Percentiles rank a stretch among this genome's conserved stretches.
phyloP scores from a whole-genome alignment of 2,329 filamentous ascomycete genomes.

The Aureobasidium sp. region DNA sequence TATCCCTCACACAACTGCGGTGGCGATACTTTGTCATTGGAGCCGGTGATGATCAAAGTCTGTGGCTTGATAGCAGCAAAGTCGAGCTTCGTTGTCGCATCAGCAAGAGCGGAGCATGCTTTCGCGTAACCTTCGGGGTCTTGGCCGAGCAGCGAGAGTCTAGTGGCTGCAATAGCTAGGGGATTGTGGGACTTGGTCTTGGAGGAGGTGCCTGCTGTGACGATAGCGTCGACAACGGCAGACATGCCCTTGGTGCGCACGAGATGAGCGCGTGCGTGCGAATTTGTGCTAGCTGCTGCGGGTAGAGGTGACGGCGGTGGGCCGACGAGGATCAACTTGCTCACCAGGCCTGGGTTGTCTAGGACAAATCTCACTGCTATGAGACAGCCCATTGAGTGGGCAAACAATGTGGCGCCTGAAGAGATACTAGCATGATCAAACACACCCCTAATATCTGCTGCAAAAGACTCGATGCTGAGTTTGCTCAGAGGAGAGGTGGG shows the following conservation, averaged over 20 bases:
- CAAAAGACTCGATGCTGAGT: conserved; percentile 38
- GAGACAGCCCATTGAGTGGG: conserved; percentile 46
- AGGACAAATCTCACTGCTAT: conserved; percentile 38
- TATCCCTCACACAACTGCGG: conserved; percentile 30
- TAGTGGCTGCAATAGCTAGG: conserved; percentile 35
- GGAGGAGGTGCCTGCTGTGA: conserved; percentile 30
- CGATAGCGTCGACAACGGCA: conserved; percentile 34
- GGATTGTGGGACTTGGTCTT: conserved; percentile 32
- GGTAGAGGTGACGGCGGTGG: conserved; percentile 42
- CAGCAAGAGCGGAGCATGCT: conserved; percentile 42
- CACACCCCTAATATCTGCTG: conserved; percentile 33
- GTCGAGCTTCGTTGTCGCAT: conserved; percentile 24
- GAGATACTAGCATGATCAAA: not conserved
- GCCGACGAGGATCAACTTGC: conserved; percentile 40
- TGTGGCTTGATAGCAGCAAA: conserved; percentile 27
- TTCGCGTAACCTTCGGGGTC: conserved; percentile 50
- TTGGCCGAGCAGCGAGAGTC: conserved; percentile 39
- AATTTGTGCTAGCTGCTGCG: conserved; percentile 25
- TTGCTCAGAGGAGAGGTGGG: conserved; percentile 40
- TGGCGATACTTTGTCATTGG: conserved; percentile 38
- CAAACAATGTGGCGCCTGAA: conserved; percentile 35
- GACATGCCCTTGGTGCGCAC: conserved; percentile 40
- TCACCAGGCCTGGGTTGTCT: conserved; percentile 33
- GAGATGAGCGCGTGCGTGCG: conserved; percentile 30
- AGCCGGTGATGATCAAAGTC: conserved; percentile 38